These are phyloP conservation scores for Melampsora larici-populina DNA, from an alignment of 1,284 basidiomycete genomes.

Conservation along the genomic window DNA sequence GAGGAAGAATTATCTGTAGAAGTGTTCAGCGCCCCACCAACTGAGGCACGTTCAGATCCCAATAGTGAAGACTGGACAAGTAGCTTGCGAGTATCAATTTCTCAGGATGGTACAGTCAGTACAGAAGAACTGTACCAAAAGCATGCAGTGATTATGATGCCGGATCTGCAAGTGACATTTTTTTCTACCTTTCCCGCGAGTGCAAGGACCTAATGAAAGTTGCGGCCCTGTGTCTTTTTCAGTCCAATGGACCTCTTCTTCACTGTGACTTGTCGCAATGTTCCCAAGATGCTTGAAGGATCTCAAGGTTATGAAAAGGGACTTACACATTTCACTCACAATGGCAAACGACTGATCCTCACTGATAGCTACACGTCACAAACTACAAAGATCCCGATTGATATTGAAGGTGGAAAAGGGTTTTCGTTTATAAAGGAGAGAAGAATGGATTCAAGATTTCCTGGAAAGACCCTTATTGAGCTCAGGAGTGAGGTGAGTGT, in stretches of 20 bases:
- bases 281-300: not conserved
- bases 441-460: not conserved
- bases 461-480: not conserved
- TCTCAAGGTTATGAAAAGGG: not conserved
- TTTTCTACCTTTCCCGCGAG: too few species aligned
- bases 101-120: not conserved
- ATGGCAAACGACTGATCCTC: not conserved
- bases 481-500: constrained; percentile 6
- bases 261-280: not conserved
- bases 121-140: not conserved
- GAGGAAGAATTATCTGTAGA: not conserved
- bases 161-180: not conserved
- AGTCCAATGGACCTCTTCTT: not conserved
- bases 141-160: not conserved
- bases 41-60: not conserved
- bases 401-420: not conserved
- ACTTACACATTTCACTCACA: not conserved
- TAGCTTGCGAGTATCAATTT: not conserved
- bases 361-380: not conserved
- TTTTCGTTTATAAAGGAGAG: not conserved
- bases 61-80: not conserved
- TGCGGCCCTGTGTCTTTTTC: not conserved
- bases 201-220: too few species aligned
- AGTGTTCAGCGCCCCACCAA: not conserved
- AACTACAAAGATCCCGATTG: not conserved